These are phyloP conservation scores for Malbranchea cinnamomea DNA, from an alignment of 2,329 filamentous ascomycete species.

Conservation along the genomic window DNA sequence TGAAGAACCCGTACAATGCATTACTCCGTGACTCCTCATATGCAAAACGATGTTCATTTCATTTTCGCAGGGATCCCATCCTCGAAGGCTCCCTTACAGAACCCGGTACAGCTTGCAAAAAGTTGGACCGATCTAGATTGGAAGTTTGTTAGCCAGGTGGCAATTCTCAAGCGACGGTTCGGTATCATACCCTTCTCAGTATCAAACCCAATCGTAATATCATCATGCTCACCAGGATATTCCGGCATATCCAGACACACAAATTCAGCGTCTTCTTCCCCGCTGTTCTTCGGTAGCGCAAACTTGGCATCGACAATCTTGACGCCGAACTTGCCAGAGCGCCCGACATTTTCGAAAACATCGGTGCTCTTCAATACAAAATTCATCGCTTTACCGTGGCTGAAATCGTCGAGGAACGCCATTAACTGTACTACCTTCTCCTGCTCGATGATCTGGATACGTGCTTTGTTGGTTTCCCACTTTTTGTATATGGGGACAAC, in stretches of 20 bases:
- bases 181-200: conserved; percentile 51
- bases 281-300: conserved; percentile 50
- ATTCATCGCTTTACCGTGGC: conserved; percentile 76
- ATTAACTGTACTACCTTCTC: conserved; percentile 64
- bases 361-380: conserved; percentile 77
- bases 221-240: conserved; percentile 82
- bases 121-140: conserved; percentile 22
- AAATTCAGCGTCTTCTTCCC: conserved; percentile 49
- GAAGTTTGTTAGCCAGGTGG: background rate
- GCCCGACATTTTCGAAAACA: conserved; percentile 53
- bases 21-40: too few species aligned
- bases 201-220: conserved; percentile 76
- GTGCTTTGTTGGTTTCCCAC: conserved; percentile 69
- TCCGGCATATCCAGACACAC: conserved; percentile 77
- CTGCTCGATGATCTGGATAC: conserved; percentile 65
- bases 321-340: conserved; percentile 53
- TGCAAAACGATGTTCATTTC: too few species aligned
- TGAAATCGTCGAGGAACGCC: conserved; percentile 79
- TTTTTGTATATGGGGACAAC: conserved; percentile 90
- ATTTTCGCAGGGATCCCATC: conserved; percentile 28
- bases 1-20: too few species aligned
- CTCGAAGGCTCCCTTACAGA: conserved; percentile 24
- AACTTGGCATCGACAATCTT: conserved; percentile 86
- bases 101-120: conserved; percentile 24
- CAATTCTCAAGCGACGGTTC: background rate